Conservation (phyloP, 306 rosid species). For the Citrullus amarus region DNA sequence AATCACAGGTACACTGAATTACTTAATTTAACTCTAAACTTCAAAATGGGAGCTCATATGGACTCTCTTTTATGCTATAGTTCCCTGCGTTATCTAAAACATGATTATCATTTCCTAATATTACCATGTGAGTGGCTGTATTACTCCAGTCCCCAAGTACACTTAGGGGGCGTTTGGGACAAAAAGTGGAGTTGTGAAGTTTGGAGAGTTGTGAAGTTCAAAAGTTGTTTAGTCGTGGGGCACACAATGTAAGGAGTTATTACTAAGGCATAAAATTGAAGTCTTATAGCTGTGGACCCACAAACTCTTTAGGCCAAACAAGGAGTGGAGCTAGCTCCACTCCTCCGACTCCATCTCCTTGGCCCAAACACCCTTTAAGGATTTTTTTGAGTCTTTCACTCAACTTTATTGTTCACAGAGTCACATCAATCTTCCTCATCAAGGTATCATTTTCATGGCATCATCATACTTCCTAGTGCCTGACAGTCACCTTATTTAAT, state of each 20-base stretch:
- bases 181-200: no score
- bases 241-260: no score
- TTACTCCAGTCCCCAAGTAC: background rate
- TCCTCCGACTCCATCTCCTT: no score
- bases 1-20: conserved; percentile 66
- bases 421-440: background rate
- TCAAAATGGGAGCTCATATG: background rate
- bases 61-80: background rate
- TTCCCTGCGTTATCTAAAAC: background rate
- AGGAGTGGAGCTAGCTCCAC: no score
- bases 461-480: background rate
- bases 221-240: no score
- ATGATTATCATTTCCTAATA: background rate
- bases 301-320: no score
- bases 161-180: background rate
- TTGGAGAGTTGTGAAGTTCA: no score
- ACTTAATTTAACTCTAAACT: background rate
- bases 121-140: background rate
- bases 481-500: background rate
- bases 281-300: no score
- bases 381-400: background rate
- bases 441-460: background rate
- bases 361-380: background rate
- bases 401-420: background rate
- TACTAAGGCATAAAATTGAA: no score